Percentiles rank a stretch among this genome's conserved stretches.
Conservation (phyloP, 2,329 filamentous ascomycete genomes). For the Xylariaceae sp. region DNA sequence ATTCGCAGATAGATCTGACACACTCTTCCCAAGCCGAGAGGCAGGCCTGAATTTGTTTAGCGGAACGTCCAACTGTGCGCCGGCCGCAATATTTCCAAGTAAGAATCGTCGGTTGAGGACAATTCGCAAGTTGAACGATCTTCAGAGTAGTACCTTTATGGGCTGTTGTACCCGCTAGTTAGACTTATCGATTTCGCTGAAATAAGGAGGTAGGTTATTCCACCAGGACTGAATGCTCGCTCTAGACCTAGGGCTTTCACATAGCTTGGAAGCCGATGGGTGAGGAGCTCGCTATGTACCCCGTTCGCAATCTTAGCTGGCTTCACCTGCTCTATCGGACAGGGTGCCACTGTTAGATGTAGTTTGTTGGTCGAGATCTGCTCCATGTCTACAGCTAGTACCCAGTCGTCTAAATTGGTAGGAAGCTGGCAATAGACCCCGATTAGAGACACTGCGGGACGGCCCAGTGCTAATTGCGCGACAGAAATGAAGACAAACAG, state of each 20-base stretch:
- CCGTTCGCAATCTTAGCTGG: neutral
- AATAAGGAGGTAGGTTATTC: neutral
- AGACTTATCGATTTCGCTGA: neutral
- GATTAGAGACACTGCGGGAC: neutral
- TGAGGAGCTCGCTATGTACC: neutral
- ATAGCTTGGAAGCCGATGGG: neutral
- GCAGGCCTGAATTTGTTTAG: neutral
- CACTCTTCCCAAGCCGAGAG: neutral
- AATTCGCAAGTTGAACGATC: neutral
- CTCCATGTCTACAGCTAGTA: neutral
- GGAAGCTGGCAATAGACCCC: neutral
- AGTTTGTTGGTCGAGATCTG: neutral
- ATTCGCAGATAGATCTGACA: neutral
- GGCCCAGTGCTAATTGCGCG: neutral
- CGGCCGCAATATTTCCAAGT: neutral
- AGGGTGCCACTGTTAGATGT: neutral
- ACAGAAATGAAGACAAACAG: conserved; percentile 35
- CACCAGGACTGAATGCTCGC: neutral
- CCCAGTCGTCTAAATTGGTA: neutral
- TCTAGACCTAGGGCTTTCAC: neutral
- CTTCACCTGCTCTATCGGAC: neutral
- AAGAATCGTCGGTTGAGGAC: neutral
- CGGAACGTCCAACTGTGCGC: neutral
- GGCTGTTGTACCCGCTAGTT: neutral
- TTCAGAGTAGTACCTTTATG: neutral